Evolutionary conservation across 148 eudicot genomes (phyloP).

Genomic region (Arbutus unedo): DNA sequence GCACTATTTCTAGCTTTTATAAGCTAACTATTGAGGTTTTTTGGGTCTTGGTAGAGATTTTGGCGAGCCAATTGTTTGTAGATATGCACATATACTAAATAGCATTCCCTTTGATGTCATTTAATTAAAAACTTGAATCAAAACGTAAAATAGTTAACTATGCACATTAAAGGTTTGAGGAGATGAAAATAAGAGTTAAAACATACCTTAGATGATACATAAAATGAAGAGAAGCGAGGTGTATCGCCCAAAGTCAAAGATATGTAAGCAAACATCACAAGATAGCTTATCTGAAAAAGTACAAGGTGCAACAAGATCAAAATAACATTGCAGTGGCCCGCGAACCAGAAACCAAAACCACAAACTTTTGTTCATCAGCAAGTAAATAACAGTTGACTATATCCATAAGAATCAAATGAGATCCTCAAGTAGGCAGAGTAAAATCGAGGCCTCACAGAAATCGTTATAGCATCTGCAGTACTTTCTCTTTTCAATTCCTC

Average conservation of each 20-base stretch:
- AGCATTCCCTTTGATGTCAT: background rate
- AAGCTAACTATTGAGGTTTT: no score
- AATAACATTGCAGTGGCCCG: background rate
- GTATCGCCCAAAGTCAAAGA: constrained; percentile 93
- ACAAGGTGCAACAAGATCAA: constrained; percentile 13
- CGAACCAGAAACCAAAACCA: background rate
- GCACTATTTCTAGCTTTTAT: background rate
- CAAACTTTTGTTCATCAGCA: background rate
- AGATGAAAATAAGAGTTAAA: background rate
- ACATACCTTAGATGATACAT: constrained; percentile 85
- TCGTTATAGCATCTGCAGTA: constrained; percentile 94
- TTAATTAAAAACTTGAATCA: background rate
- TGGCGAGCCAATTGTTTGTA: background rate
- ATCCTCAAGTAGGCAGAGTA: background rate
- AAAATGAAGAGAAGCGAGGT: constrained; percentile 63
- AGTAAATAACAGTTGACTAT: background rate
- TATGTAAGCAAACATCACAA: constrained; percentile 99
- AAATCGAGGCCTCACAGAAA: constrained; percentile 47
- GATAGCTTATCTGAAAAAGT: constrained; percentile 89
- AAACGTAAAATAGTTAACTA: background rate
- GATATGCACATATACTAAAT: background rate
- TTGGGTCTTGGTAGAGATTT: background rate
- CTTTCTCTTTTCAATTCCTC: constrained; percentile 99
- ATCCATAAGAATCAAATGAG: background rate
- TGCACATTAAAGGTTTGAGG: background rate